Evolutionary conservation across 148 eudicot species (phyloP).

Genomic region (Rhododendron molle): DNA sequence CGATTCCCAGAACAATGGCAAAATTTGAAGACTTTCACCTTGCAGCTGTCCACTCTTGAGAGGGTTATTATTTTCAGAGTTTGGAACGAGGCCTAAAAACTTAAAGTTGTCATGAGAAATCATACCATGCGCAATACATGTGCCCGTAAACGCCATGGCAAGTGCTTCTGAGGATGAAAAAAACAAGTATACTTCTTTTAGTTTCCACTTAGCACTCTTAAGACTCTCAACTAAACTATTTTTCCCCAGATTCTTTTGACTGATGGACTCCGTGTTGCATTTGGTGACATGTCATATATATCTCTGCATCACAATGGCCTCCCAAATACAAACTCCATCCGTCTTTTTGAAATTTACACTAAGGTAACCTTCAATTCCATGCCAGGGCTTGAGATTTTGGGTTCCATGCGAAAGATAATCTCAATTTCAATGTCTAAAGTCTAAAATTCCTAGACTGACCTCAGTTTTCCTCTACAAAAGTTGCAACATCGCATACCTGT

Average conservation of each 20-base stretch:
- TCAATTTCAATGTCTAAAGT: background rate
- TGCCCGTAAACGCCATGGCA: background rate
- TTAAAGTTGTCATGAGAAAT: background rate
- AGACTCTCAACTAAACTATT: background rate
- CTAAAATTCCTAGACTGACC: background rate
- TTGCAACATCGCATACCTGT: constrained; percentile 34
- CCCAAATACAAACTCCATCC: background rate
- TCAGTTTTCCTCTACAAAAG: background rate
- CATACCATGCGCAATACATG: background rate
- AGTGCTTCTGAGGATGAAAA: background rate
- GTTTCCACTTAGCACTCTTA: background rate
- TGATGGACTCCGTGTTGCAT: background rate
- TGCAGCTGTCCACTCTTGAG: background rate
- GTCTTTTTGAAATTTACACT: background rate
- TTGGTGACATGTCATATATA: background rate
- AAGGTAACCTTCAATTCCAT: background rate
- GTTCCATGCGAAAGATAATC: background rate
- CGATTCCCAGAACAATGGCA: background rate
- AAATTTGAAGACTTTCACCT: background rate
- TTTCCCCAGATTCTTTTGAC: background rate
- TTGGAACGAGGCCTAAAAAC: background rate
- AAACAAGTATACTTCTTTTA: background rate
- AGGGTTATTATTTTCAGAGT: background rate
- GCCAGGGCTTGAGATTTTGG: background rate
- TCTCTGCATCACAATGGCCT: background rate